phyloP scores from a whole-genome alignment of 139 green algal genomes.

The Monoraphidium neglectum region DNA sequence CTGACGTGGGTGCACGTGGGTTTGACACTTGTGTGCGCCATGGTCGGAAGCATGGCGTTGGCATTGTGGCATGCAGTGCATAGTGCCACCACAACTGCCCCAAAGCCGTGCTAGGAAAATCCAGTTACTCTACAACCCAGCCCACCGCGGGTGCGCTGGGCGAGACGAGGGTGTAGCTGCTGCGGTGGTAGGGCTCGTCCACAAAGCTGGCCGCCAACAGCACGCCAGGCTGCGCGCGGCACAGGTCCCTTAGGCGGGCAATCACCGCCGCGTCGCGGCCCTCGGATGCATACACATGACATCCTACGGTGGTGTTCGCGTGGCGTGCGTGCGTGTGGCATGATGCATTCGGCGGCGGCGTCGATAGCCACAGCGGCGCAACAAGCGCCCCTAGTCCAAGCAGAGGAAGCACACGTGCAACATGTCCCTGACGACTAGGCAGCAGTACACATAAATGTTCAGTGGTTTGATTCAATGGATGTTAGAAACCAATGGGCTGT shows the following conservation, averaged over 20 bases:
- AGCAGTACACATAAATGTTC: no score
- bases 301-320: conserved; percentile 32
- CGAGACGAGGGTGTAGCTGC: conserved; percentile 64
- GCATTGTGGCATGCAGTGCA: background rate
- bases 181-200: conserved; percentile 78
- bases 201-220: conserved; percentile 58
- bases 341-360: no score
- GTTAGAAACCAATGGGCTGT: no score
- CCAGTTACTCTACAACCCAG: background rate
- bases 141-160: conserved; percentile 4
- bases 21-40: background rate
- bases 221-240: background rate
- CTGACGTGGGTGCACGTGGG: background rate
- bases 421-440: no score
- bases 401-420: no score
- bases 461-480: no score
- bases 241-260: background rate
- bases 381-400: no score
- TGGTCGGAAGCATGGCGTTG: background rate
- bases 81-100: background rate
- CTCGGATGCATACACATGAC: conserved; percentile 69
- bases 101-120: background rate
- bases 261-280: conserved; percentile 46
- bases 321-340: background rate
- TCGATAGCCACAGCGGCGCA: no score